phyloP scores from a whole-genome alignment of 129 eudicot species.

The Glebionis coronaria region DNA sequence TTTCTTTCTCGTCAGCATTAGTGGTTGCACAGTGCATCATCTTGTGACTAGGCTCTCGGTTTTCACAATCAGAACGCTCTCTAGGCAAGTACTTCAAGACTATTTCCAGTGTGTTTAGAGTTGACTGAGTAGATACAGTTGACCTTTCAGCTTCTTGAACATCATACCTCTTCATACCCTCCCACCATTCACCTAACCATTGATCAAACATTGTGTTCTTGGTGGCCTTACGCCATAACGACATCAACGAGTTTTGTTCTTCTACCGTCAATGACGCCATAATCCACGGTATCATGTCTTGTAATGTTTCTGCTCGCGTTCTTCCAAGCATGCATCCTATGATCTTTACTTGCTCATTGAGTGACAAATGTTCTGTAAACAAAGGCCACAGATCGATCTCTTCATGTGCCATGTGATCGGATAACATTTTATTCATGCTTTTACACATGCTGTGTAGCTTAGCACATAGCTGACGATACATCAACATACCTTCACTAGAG shows the following conservation, averaged over 20 bases:
- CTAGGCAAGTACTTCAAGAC: slow-evolving; percentile 46
- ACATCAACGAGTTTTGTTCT: slow-evolving; percentile 64
- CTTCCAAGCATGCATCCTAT: slow-evolving; percentile 89
- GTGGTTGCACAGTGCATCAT: slow-evolving; percentile 18
- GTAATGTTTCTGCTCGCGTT: slow-evolving; percentile 68
- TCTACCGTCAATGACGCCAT: slow-evolving; percentile 54
- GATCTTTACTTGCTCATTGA: slow-evolving; percentile 79
- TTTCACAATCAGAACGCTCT: background rate
- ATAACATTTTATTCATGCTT: slow-evolving; percentile 61
- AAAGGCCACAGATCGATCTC: slow-evolving; percentile 76
- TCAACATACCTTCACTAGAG: too few relatives aligned
- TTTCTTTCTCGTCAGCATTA: slow-evolving; percentile 17
- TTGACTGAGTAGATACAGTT: slow-evolving; percentile 31
- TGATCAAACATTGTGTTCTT: slow-evolving; percentile 78
- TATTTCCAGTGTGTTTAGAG: slow-evolving; percentile 46
- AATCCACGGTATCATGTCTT: slow-evolving; percentile 88
- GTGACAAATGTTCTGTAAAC: slow-evolving; percentile 59
- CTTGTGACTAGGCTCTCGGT: slow-evolving; percentile 5
- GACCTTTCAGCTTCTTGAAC: slow-evolving; percentile 41
- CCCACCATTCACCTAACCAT: slow-evolving; percentile 98
- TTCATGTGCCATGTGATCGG: slow-evolving; percentile 75
- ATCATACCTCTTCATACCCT: slow-evolving; percentile 46
- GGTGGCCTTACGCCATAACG: slow-evolving; percentile 72
- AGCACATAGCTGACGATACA: too few relatives aligned
- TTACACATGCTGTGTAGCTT: too few relatives aligned